These are phyloP conservation scores for Penicillium fimorum DNA, from an alignment of 495 filamentous ascomycete genomes.

Conservation along the genomic window DNA sequence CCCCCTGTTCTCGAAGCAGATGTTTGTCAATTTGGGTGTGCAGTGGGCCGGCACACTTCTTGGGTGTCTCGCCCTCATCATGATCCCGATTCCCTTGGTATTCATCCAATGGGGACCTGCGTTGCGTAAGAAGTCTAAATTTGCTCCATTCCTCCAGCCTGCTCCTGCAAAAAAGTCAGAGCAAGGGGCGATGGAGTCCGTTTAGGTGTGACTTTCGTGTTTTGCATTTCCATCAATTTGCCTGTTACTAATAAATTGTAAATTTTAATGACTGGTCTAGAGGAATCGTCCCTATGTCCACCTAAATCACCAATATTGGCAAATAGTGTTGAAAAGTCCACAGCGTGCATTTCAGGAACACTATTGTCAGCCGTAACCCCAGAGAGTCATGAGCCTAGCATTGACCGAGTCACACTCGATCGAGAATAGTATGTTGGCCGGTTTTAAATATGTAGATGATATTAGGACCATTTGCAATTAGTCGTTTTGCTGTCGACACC, in stretches of 20 bases:
- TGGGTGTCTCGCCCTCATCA: slow-evolving; percentile 64
- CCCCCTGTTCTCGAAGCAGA: slow-evolving; percentile 76
- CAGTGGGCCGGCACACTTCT: slow-evolving; percentile 77
- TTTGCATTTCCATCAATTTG: not conserved
- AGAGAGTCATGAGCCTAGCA: too few relatives aligned
- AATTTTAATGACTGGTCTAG: not conserved
- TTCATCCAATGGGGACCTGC: slow-evolving; percentile 38
- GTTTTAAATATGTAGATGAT: too few relatives aligned
- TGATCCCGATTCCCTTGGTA: slow-evolving; percentile 68
- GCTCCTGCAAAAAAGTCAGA: not conserved
- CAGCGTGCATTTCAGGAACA: too few relatives aligned
- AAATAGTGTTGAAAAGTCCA: too few relatives aligned
- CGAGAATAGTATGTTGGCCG: too few relatives aligned
- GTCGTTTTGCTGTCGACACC: too few relatives aligned
- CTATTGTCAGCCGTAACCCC: too few relatives aligned
- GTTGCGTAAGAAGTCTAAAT: slow-evolving; percentile 37
- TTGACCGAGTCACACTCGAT: too few relatives aligned
- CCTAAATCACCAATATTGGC: too few relatives aligned
- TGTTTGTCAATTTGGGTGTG: slow-evolving; percentile 76
- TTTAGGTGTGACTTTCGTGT: slow-evolving; percentile 5
- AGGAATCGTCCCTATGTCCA: too few relatives aligned
- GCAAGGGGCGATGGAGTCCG: slow-evolving; percentile 9
- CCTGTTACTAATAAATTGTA: not conserved
- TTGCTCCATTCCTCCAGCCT: slow-evolving; percentile 26
- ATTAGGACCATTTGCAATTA: too few relatives aligned